phyloP scores from a whole-genome alignment of 148 eudicot species.

The Polygonum maritimum region DNA sequence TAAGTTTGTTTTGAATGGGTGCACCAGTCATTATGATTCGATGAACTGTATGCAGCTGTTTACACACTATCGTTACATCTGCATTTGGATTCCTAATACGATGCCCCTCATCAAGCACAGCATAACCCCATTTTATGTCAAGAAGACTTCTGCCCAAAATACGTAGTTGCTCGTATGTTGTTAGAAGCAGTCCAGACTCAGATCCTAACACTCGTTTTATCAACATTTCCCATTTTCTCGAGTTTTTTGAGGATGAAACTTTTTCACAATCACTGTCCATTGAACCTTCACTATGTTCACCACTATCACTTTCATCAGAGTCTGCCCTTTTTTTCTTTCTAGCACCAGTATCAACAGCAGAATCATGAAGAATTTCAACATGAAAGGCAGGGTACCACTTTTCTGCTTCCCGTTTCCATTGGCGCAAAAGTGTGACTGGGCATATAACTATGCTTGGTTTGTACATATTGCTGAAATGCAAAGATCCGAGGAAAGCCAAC shows the following conservation, averaged over 20 bases:
- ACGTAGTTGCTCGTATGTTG: constrained; percentile 96
- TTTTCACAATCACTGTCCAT: constrained; percentile 43
- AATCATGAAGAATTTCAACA: constrained; percentile 93
- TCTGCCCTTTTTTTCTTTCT: constrained; percentile 38
- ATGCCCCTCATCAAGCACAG: constrained; percentile 94
- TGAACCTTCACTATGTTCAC: constrained; percentile 52
- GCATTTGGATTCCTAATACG: constrained; percentile 98
- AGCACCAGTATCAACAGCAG: constrained; percentile 43
- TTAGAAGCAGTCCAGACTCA: constrained; percentile 78
- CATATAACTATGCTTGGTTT: constrained; percentile 90
- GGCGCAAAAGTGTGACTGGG: constrained; percentile 89
- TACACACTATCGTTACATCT: constrained; percentile 89
- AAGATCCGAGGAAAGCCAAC: constrained; percentile 73
- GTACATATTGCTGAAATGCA: constrained; percentile 90
- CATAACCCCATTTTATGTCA: constrained; percentile 95
- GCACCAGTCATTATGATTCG: constrained; percentile 98
- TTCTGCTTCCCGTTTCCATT: constrained; percentile 91
- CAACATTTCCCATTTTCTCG: constrained; percentile 73
- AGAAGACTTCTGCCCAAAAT: constrained; percentile 67
- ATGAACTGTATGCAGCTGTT: constrained; percentile 96
- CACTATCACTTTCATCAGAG: constrained; percentile 37
- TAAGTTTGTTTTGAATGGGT: constrained; percentile 93
- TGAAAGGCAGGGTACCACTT: constrained; percentile 88
- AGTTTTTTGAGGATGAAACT: constrained; percentile 22
- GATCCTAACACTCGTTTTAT: constrained; percentile 68